Conservation (phyloP, 176 grass and related monocot genomes). For the Secale cereale region DNA sequence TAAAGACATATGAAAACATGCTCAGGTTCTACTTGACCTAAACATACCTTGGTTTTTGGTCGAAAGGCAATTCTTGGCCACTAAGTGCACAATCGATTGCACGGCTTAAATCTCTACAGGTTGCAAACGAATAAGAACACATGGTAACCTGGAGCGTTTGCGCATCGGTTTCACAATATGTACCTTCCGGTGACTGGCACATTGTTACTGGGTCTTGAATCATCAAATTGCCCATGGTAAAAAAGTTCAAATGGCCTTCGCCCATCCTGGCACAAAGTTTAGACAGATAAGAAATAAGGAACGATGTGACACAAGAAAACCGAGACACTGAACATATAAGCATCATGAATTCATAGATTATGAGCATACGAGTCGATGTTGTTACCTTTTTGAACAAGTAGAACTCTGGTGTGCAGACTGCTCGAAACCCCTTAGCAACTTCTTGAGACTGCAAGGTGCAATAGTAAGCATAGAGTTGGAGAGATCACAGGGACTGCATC, state of each 20-base stretch:
- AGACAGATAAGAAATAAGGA: neutral
- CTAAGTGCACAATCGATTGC: constrained; percentile 88
- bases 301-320: neutral
- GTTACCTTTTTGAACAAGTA: constrained; percentile 88
- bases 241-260: constrained; percentile 87
- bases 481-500: neutral
- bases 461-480: neutral
- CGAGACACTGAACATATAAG: neutral
- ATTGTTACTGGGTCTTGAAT: constrained; percentile 83
- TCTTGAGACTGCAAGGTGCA: constrained; percentile 64
- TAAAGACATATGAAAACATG: neutral
- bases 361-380: neutral
- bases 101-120: constrained; percentile 68
- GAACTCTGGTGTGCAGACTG: constrained; percentile 90
- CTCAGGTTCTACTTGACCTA: neutral
- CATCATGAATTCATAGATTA: neutral
- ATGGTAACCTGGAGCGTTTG: neutral
- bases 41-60: constrained; percentile 58
- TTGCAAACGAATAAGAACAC: neutral
- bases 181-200: constrained; percentile 81
- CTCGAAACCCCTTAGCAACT: constrained; percentile 81
- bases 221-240: constrained; percentile 94
- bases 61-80: constrained; percentile 49
- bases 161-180: neutral
- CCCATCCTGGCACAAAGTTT: constrained; percentile 50